phyloP scores from a whole-genome alignment of 1,284 basidiomycete species.

The Mycosarcoma maydis region DNA sequence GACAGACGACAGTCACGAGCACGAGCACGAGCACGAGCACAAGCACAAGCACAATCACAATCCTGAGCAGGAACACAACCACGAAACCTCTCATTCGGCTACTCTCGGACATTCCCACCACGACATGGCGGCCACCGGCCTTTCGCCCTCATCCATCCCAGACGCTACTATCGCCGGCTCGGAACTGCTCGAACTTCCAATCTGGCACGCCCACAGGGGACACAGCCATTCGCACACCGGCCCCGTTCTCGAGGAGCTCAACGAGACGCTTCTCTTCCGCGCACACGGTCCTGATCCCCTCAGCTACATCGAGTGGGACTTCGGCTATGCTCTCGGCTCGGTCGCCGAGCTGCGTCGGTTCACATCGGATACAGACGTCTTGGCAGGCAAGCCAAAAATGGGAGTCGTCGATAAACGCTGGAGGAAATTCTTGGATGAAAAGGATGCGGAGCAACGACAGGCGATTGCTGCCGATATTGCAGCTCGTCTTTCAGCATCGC shows the following conservation, averaged over 20 bases:
- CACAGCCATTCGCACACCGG: constrained; percentile 46
- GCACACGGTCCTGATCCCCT: constrained; percentile 63
- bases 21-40: too few relatives aligned
- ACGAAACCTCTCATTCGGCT: too few relatives aligned
- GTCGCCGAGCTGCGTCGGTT: constrained; percentile 49
- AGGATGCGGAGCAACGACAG: constrained; percentile 19
- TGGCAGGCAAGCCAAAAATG: constrained; percentile 47
- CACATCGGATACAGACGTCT: constrained; percentile 26
- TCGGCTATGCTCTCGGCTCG: constrained; percentile 46
- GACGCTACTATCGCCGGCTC: constrained; percentile 11
- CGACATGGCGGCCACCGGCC: constrained; percentile 5
- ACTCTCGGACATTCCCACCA: constrained; percentile 6
- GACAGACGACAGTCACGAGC: too few relatives aligned
- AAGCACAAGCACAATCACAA: constrained; percentile 1
- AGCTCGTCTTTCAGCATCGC: constrained; percentile 9
- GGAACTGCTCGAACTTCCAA: constrained; percentile 18
- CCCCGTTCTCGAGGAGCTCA: constrained; percentile 36
- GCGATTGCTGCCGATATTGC: constrained; percentile 48
- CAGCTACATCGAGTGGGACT: constrained; percentile 66
- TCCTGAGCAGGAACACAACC: background rate
- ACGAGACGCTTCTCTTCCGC: constrained; percentile 57
- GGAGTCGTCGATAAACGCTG: constrained; percentile 54
- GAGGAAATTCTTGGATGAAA: constrained; percentile 59
- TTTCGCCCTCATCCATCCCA: constrained; percentile 20
- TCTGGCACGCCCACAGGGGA: constrained; percentile 27